A percentile compares a stretch with the other conserved stretches of the same genome.
Conservation (phyloP, 805 yeast genomes). For the Saturnispora besseyi region DNA sequence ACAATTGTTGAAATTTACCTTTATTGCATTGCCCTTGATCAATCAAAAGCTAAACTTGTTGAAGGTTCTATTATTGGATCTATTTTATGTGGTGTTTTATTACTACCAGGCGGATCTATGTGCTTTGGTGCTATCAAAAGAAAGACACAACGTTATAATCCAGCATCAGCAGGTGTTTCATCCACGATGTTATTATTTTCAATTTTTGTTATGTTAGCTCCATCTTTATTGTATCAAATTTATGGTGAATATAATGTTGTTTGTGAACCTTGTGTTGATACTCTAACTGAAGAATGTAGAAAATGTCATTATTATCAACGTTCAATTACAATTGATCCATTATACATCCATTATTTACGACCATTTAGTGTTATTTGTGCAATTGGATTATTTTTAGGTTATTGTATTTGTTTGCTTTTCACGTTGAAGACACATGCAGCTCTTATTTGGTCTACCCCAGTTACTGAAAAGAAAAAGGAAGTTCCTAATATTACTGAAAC, state of each 20-base stretch:
- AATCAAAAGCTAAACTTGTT: conserved; percentile 78
- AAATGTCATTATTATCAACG: conserved; percentile 75
- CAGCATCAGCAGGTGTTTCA: conserved; percentile 93
- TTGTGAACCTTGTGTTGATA: conserved; percentile 48
- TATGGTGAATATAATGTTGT: conserved; percentile 78
- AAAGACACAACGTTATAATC: conserved; percentile 92
- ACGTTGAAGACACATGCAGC: conserved; percentile 96
- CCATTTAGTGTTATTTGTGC: conserved; percentile 84
- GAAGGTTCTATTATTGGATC: conserved; percentile 96
- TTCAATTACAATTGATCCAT: conserved; percentile 55
- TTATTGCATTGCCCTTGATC: conserved; percentile 83
- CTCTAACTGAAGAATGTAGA: conserved; percentile 37
- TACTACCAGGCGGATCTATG: conserved; percentile 93
- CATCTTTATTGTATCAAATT: conserved; percentile 81
- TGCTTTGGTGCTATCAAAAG: conserved; percentile 92
- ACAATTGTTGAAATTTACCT: conserved; percentile 89
- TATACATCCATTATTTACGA: conserved; percentile 59
- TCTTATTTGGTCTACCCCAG: conserved; percentile 80
- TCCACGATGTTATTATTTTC: conserved; percentile 93
- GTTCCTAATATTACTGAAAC: conserved; percentile 12
- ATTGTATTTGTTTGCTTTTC: conserved; percentile 82
- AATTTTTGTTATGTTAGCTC: conserved; percentile 83
- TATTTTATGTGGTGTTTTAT: conserved; percentile 80
- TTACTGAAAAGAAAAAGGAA: conserved; percentile 28
- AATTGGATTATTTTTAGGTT: conserved; percentile 68